Conservation (phyloP, 768 basidiomycete species). For the Inosperma sp. region DNA sequence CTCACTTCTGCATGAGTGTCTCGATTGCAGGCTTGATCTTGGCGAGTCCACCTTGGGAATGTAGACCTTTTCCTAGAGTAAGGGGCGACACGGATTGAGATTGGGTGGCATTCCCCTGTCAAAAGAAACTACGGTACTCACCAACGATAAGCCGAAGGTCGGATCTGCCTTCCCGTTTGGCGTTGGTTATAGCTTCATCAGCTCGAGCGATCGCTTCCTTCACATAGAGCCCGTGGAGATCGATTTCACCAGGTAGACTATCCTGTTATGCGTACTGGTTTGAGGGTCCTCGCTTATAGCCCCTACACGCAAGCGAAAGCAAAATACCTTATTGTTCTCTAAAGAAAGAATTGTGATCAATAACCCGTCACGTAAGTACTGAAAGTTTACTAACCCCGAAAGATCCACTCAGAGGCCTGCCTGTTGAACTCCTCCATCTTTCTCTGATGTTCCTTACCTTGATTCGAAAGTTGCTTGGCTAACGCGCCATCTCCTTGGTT, state of each 20-base stretch:
- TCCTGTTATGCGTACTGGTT: too few species aligned
- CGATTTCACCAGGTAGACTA: conserved; percentile 68
- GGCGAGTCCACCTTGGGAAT: conserved; percentile 68
- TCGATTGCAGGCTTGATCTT: conserved; percentile 93
- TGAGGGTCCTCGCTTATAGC: neutral
- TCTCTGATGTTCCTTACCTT: conserved; percentile 75
- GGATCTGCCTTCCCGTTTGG: conserved; percentile 55
- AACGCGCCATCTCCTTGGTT: conserved; percentile 62
- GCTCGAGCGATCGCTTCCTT: conserved; percentile 81
- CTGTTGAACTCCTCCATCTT: conserved; percentile 77
- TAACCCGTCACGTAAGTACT: conserved; percentile 7
- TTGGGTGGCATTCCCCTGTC: neutral
- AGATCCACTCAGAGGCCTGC: conserved; percentile 88
- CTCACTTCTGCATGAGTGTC: conserved; percentile 76
- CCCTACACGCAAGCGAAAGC: neutral
- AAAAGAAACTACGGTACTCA: conserved; percentile 29
- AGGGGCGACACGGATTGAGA: neutral
- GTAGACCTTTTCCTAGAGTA: conserved; percentile 73
- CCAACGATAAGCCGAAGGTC: conserved; percentile 84
- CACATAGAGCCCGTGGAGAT: conserved; percentile 90
- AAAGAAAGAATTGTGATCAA: neutral
- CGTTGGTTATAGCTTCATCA: conserved; percentile 66
- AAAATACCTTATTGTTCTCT: conserved; percentile 73
- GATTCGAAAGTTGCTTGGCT: conserved; percentile 76
- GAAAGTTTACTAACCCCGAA: conserved; percentile 46